Evolutionary conservation across 1,284 basidiomycete species (phyloP), one percentile per base, ranked within the genome.

Genomic region (Lentinus polychrous): DNA sequence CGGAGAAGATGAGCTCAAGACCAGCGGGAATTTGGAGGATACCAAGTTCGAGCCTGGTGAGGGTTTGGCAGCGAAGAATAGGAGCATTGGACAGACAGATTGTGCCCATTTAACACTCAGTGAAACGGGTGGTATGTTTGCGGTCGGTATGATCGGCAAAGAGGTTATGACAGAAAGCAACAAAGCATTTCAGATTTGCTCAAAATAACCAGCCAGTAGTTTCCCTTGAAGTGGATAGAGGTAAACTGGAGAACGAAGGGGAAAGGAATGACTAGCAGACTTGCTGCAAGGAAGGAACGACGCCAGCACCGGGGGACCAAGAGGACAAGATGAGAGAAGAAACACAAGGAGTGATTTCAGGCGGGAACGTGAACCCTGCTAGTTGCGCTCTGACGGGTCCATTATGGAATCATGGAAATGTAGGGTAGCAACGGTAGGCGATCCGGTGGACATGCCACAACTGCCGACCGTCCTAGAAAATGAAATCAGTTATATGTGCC

Each of bases 11-110:
- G 50, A 78, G 60, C 64, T 88, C 83, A 46, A 87, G 59, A 23
- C 66, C 76, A 14, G 80, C 71, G 17, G 84, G 84, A 51, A 87
- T 72, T 52, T 86, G 64, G 46, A 88, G 66, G 38, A 75, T 56
- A 31, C 67, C 65, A 50, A 69, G 72, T 64, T 87, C 66, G 32
- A 70, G 54, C 45, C 55, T 60, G 47, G 72, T 70, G 52, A 83
- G 72, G 38, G 73, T 70, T 53, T 76, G 64, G 61, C 86, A 90
- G 53, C 86, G 86, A 54, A 90, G 74, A 54, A 79, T 84, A 36
- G 82, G 67, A 50, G 81, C 76, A 38, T 77, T 68, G 34, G 87
- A 89, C 52, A 89, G 69, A 66, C 86, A 90, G 58, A 79, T 65
- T 50, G 75, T 61, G 60, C 63, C 66, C 69, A 71, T 69, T 58